Evolutionary conservation across 2,329 filamentous ascomycete species (phyloP), one percentile per base, ranked within the genome.

Genomic region (Cordyceps tenuipes): DNA sequence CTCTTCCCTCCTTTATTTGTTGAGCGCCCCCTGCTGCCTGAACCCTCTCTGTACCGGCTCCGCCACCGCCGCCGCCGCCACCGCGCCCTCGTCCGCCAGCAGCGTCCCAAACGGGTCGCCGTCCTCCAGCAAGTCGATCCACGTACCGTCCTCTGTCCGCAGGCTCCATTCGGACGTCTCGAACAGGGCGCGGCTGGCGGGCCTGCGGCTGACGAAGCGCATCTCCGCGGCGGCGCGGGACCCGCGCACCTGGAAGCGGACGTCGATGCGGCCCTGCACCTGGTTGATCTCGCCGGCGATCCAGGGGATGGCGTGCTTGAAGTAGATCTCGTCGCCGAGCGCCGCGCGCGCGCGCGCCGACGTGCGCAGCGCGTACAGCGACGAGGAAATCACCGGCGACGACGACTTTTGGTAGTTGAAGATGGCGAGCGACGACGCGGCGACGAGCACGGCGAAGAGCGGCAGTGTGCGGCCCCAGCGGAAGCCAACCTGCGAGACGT

Each of bases 351-450:
- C 94, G 62, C 79, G 76, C 3, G 83, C 77, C 61, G 88, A 91
- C 3, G 90, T 95, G 64, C 94, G 89, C 64, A 99, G 82, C 1
- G 93, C 89, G 79, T 97, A 99, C 31, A 99, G 83, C 5, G 91
- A 94, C 59, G 89, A 90, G 59, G 85, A 85, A n/a, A 97, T 89
- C 34, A 93, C 83, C 59, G 89, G 89, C 29, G 86, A 91, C n/a
- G 89, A 91, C 61, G 87, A 85, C 74, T 97, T 97, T 74, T 99
- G 93, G 83, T 99, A 97, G 82, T 99, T 99, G 88, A 99, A 97
- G 74, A 99, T 97, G 66, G 88, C 90, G 62, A 95, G 77, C 65
- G 87, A 86, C 65, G 87, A 88, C 59, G 81, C 79, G 53, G 83
- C 82, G 66, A 96, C 84, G 64, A 90, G 78, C 64, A 82, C 74